Conservation (phyloP, 257 asterid genomes). For the Marsdenia floribunda region DNA sequence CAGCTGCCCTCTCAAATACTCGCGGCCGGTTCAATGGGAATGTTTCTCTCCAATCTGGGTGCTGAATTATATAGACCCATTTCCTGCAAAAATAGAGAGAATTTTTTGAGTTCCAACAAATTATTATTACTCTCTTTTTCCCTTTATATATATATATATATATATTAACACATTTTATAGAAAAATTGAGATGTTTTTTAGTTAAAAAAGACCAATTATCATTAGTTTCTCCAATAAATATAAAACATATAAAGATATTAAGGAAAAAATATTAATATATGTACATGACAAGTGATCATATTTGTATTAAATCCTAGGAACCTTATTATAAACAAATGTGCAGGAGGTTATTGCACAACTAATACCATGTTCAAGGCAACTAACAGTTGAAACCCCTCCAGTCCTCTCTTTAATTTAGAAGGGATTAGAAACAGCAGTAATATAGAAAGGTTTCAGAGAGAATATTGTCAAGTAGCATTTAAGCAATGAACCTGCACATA, state of each 20-base stretch:
- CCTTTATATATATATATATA: too few species aligned
- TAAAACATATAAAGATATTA: too few species aligned
- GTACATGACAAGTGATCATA: background rate
- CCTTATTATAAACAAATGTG: background rate
- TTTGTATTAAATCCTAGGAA: background rate
- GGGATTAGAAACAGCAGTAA: background rate
- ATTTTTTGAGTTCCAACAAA: background rate
- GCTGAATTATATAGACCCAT: slow-evolving; percentile 62
- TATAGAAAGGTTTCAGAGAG: background rate
- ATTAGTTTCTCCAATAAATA: too few species aligned
- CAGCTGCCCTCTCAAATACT: slow-evolving; percentile 50
- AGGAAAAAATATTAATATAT: too few species aligned
- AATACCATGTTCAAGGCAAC: background rate
- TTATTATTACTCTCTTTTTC: too few species aligned
- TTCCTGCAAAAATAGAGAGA: slow-evolving; percentile 36
- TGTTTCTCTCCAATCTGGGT: slow-evolving; percentile 66
- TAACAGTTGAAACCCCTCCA: background rate
- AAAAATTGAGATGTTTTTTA: too few species aligned
- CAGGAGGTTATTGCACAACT: background rate
- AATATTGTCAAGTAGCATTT: background rate
- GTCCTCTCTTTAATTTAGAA: background rate
- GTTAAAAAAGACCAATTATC: too few species aligned
- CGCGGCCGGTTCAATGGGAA: slow-evolving; percentile 64
- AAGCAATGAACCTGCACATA: background rate
- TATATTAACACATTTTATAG: too few species aligned